These are phyloP conservation scores for Cadophora gregata DNA, from an alignment of 2,329 filamentous ascomycete species.

Conservation along the genomic window DNA sequence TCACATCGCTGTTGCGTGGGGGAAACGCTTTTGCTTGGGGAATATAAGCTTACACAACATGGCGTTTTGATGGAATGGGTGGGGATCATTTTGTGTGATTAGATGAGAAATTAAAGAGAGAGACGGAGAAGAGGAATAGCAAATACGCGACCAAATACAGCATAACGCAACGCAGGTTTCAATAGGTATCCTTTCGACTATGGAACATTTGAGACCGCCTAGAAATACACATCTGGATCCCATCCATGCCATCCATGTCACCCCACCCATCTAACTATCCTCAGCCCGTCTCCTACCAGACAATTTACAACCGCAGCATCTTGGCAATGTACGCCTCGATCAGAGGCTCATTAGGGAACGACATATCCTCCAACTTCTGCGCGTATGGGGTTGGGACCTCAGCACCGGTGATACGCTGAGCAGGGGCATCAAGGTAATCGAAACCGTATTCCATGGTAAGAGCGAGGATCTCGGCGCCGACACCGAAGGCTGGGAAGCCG, in stretches of 20 bases:
- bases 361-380: conserved; percentile 89
- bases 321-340: conserved; percentile 91
- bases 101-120: neutral
- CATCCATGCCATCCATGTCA: conserved; percentile 3
- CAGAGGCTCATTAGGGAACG: conserved; percentile 87
- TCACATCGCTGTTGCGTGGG: neutral
- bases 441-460: conserved; percentile 97
- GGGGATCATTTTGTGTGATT: neutral
- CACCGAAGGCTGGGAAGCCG: conserved; percentile 94
- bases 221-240: conserved; percentile 30
- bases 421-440: conserved; percentile 95
- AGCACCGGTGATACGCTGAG: conserved; percentile 91
- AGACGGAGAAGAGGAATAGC: neutral
- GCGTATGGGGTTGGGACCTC: conserved; percentile 98
- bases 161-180: conserved; percentile 22
- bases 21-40: neutral
- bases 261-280: neutral
- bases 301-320: conserved; percentile 75
- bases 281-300: neutral
- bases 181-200: conserved; percentile 33
- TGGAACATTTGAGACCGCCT: conserved; percentile 28
- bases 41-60: neutral
- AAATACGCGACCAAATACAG: neutral
- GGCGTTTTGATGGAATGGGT: neutral
- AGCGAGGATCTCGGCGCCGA: conserved; percentile 90